phyloP scores from a whole-genome alignment of 202 grass and related monocot species.

The Brachypodium distachyon region DNA sequence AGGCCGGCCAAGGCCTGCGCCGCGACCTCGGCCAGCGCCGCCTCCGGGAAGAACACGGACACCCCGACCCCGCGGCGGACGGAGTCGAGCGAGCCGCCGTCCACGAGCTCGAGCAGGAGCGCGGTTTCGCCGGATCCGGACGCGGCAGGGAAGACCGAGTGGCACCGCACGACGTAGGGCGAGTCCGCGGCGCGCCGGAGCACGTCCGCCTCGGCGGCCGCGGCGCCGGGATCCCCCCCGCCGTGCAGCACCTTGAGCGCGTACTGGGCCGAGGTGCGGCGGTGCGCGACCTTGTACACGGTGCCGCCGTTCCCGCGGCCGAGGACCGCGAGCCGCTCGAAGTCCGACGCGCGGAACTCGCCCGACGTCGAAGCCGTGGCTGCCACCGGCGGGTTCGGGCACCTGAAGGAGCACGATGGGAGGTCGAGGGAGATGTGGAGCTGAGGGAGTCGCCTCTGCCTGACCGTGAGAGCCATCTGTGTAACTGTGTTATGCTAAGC shows the following conservation, averaged over 20 bases:
- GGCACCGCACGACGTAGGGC: not conserved
- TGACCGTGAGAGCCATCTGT: constrained; percentile 33
- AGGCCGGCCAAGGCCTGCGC: constrained; percentile 53
- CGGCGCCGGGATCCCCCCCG: not conserved
- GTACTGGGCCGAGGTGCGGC: not conserved
- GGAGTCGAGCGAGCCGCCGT: constrained; percentile 50
- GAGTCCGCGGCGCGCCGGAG: not conserved
- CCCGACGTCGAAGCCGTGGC: not conserved
- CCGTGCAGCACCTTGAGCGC: not conserved
- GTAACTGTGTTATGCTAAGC: too few species aligned
- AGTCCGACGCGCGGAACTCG: not conserved
- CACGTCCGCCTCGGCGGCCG: not conserved
- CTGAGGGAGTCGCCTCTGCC: constrained; percentile 30
- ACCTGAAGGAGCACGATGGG: constrained; percentile 32
- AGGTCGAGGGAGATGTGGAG: constrained; percentile 49
- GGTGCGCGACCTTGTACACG: not conserved
- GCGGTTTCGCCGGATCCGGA: constrained; percentile 17
- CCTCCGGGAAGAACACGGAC: constrained; percentile 58
- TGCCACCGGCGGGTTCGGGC: not conserved
- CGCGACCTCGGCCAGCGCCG: constrained; percentile 47
- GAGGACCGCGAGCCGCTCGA: not conserved
- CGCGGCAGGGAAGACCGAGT: constrained; percentile 1
- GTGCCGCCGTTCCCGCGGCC: not conserved
- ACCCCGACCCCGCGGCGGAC: constrained; percentile 30
- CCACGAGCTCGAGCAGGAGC: constrained; percentile 59